These are phyloP conservation scores for Aureobasidium pullulans DNA, from an alignment of 2,329 filamentous ascomycete genomes.

Conservation along the genomic window DNA sequence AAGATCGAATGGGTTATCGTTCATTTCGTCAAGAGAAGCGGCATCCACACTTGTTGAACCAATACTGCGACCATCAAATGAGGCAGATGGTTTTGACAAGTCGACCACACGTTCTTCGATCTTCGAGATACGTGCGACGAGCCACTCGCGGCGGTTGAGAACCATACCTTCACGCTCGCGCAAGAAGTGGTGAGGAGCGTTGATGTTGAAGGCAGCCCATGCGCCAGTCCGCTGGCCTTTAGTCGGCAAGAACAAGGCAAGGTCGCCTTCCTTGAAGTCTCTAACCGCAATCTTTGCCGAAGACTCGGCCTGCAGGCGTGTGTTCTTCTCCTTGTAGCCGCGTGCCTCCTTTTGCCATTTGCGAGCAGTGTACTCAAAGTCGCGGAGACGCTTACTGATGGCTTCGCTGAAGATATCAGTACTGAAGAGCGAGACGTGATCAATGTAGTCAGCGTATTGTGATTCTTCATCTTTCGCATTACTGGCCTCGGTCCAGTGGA, in stretches of 20 bases:
- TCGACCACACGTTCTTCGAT: conserved; percentile 93
- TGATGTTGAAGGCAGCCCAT: conserved; percentile 98
- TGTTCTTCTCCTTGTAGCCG: conserved; percentile 75
- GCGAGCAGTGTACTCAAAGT: conserved; percentile 84
- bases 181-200: conserved; percentile 93
- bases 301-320: conserved; percentile 71
- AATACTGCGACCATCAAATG: conserved; percentile 25
- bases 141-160: conserved; percentile 79
- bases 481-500: conserved; percentile 74
- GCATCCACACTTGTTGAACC: conserved; percentile 13
- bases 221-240: conserved; percentile 89
- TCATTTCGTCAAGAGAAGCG: conserved; percentile 28
- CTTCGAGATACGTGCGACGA: conserved; percentile 87
- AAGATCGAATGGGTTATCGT: conserved; percentile 94
- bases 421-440: conserved; percentile 69
- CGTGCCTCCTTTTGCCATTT: conserved; percentile 89
- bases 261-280: conserved; percentile 92
- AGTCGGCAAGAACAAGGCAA: conserved; percentile 89
- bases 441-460: conserved; percentile 68
- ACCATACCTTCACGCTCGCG: conserved; percentile 87
- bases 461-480: conserved; percentile 60
- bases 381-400: conserved; percentile 81
- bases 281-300: conserved; percentile 95
- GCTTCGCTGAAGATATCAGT: conserved; percentile 78
- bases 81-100: conserved; percentile 56